Evolutionary conservation across 495 filamentous ascomycete genomes (phyloP), one percentile per base, ranked within the genome.

Genomic region (Xylaria flabelliformis): DNA sequence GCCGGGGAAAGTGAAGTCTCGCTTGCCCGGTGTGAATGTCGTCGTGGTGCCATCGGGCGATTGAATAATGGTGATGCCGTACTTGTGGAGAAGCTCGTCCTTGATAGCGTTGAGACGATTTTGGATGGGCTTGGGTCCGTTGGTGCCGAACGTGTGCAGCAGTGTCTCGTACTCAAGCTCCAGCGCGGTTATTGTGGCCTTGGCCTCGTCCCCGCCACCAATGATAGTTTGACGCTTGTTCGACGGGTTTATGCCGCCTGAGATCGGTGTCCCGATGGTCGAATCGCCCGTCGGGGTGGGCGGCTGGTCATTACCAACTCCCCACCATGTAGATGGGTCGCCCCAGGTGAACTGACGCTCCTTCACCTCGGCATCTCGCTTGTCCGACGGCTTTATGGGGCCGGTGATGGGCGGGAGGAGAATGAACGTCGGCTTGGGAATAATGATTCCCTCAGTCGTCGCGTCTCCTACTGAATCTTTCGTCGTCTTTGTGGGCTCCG

Each of bases 371-470:
- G 90, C 89, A 48, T 86, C 85, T 34, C 82, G 80, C 72, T 90
- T 89, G 78, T 93, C 91, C 15, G 91, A 87, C 29, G 90, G 87
- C 56, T 92, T 89, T 8, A 91, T 90, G 48, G 92, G 91, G 53
- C 94, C 94, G 0, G 75, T 74, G 65, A 79, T 72, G 39, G 74
- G 74, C 2, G 74, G 75, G 12, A 79, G 65, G 34, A 77, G 41
- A n/a, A 75, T 77, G 69, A 74, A 75, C 44, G 71, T 75, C 2
- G 77, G 76, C 66, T 73, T 51, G 26, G 71, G 63, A 61, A 51
- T 24, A 12, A 51, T 36, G 6, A 61, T 10, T 10, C 70, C 73
- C 50, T 72, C 65, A 61, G 61, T 71, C 34, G 62, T 72, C 34
- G 41, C 61, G 51, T 79, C 74, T 62, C 66, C 64, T 12, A 42